Base-by-base conservation (phyloP, 768 basidiomycete genomes). In the Trametopsis cervina region DNA sequence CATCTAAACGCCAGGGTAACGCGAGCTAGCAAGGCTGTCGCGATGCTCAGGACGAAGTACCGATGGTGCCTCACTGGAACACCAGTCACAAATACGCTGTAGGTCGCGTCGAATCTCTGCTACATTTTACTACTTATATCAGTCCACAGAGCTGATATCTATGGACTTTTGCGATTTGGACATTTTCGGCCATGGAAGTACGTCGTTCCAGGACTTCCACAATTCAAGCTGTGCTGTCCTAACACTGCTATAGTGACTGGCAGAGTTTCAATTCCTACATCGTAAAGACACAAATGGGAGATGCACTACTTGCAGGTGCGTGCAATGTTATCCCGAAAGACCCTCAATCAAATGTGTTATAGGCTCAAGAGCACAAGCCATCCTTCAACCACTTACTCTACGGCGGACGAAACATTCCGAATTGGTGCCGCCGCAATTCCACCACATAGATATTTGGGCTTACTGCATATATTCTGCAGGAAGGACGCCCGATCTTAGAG, bases 31-130 rank as follows among this genome's bases (percentile, higher is more conserved):
- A 66, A 75, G 23, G 76, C 74, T 29, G 68, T 83, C 17, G 78
- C 81, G 1, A 73, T 75, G 55, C 68, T 92, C 23, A 71, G 77
- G 37, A 65, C 81, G 0, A 80, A 74, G 51, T 83, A 84, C 56
- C 69, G 87, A 18, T 92, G 89, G 89, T 79, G 80, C 69, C 68
- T 90, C 21, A 89, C 85, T 0, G 84, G 85, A 27, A 86, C 85
- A 0, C 84, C 85, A 1, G 76, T 86, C 9, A 85, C 84, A 0
- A 85, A 87, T 47, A 78, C 81, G 2, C 64, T 80, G 83, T 84
- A 55, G 3, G 71, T 50, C 15, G 21, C 18, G 1, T 23, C n/a
- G n/a, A 38, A 10, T 21, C 11, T 27, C 39, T 21, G 29, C 27
- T 33, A 33, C 29, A 15, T 15, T 33, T 33, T n/a, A 24, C 13